Evolutionary conservation across 495 filamentous ascomycete genomes (phyloP), one percentile per base, ranked within the genome.

Genomic region (Aspergillus affinis): DNA sequence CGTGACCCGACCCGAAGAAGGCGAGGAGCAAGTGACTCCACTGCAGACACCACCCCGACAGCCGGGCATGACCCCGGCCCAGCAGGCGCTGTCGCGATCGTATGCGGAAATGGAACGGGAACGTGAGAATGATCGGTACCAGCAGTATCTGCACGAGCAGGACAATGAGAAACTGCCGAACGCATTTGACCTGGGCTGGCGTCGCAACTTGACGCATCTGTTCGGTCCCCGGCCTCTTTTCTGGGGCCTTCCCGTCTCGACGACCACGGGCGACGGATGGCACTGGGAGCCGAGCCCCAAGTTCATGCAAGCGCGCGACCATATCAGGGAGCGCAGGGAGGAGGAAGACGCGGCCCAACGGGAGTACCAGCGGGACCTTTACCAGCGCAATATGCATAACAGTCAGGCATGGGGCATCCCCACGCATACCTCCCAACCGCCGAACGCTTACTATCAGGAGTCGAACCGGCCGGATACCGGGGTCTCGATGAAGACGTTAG

Each of bases 211-310:
- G n/a, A 62, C 76, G 4, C 88, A 94, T 69, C 80, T 98, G 12
- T 96, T 98, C 62, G 94, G 94, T 1, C 74, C 83, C 2, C 81
- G 75, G 0, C 85, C 86, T 12, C 72, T 84, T 30, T 76, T 91
- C 6, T 97, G 94, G 93, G 66, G 75, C 3, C 63, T 97, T n/a
- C 95, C 94, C 0, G 72, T 96, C 17, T 86, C 86, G 71, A 96
- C 87, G 56, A 93, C 91, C 0, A 87, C 83, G 0, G 93, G 93
- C 10, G 91, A 98, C 69, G 94, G 94, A n/a, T 98, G 92, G 92
- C 83, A 74, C 64, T 98, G 94, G 94, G 92, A 96, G 67, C 83
- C 92, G 1, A 96, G 85, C 46, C 73, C 77, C 1, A 82, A 81
- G 59, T 94, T 91, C 83, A 61, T 89, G 17, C 86, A 84, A 23